Evolutionary conservation across 306 rosid species (phyloP), one percentile per base, ranked within the genome.

Genomic region (Oxytropis ochrocephala): DNA sequence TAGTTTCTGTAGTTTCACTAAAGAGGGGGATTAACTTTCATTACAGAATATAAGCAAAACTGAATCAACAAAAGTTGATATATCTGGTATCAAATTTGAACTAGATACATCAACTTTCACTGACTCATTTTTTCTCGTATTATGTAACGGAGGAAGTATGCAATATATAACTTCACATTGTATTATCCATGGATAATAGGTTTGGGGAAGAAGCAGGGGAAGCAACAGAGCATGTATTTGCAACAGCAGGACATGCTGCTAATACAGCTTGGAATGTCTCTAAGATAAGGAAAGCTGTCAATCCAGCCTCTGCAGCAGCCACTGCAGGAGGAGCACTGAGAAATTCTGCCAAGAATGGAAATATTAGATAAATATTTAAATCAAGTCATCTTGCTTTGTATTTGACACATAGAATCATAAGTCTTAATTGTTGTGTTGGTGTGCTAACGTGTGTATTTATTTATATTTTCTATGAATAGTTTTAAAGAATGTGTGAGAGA

Each of bases 151-250:
- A n/a, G n/a, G n/a, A n/a, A n/a, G n/a, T n/a, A n/a, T n/a, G n/a
- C n/a, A 21, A 16, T 8, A 50, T 16, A 30, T 33, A 64, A 63
- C 4, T 32, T 53, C 0, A 52, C 3, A 0, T n/a, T n/a, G n/a
- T 29, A 11, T 12, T 5, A 11, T 55, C 53, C 11, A 43, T 75
- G 78, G 19, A 62, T 11, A 70, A 17, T 61, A 91, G 96, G 87
- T 93, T 48, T 64, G 98, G 98, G 16, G 97, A 93, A 57, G 78
- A 75, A 58, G 98, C 98, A 35, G 98, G 98, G 59, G 91, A 86
- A 74, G 88, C 96, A 5, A 88, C 97, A 0, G 94, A 67, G 77
- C 78, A 90, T 67, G 96, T 61, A 64, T 78, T 93, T 71, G 97
- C 97, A 11, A 85, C 85, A 0, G 97, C 90, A 21, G 98, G 98